Conservation (phyloP, 1,139 yeast species). For the Blastobotrys persicus region DNA sequence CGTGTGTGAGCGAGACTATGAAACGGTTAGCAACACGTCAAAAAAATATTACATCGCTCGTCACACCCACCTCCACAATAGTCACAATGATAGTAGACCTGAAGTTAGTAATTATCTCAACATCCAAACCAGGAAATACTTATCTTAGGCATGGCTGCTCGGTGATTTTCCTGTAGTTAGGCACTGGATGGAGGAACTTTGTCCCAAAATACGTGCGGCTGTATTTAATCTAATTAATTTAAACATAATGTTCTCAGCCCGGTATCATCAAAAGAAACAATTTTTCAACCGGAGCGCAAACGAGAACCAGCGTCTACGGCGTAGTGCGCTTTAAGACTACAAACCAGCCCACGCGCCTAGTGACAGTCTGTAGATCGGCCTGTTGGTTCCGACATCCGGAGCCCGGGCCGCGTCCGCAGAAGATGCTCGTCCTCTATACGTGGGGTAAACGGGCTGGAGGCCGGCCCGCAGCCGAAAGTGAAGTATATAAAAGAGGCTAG, state of each 20-base stretch:
- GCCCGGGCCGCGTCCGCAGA: background rate
- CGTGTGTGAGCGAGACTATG: constrained; percentile 73
- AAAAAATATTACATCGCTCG: constrained; percentile 7
- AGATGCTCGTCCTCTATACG: background rate
- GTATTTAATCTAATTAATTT: too few relatives aligned
- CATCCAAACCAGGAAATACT: constrained; percentile 19
- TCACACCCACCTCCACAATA: constrained; percentile 60
- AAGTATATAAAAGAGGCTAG: background rate
- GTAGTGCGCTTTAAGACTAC: too few relatives aligned
- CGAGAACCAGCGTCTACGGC: too few relatives aligned
- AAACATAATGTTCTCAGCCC: too few relatives aligned
- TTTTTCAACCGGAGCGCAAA: too few relatives aligned
- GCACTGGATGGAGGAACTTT: background rate
- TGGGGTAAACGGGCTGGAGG: constrained; percentile 1
- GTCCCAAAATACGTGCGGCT: background rate
- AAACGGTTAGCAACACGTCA: constrained; percentile 10
- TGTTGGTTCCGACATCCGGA: too few relatives aligned
- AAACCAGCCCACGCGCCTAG: too few relatives aligned
- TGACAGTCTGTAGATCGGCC: too few relatives aligned
- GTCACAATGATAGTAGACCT: constrained; percentile 50
- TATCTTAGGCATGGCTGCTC: constrained; percentile 31
- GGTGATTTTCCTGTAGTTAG: background rate
- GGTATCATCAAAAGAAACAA: too few relatives aligned
- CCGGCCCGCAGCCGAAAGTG: background rate
- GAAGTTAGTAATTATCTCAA: constrained; percentile 1